A percentile compares a stretch with the other conserved stretches of the same genome.
Conservation (phyloP, 2,329 filamentous ascomycete species). For the Ceratocystis alfenasii region DNA sequence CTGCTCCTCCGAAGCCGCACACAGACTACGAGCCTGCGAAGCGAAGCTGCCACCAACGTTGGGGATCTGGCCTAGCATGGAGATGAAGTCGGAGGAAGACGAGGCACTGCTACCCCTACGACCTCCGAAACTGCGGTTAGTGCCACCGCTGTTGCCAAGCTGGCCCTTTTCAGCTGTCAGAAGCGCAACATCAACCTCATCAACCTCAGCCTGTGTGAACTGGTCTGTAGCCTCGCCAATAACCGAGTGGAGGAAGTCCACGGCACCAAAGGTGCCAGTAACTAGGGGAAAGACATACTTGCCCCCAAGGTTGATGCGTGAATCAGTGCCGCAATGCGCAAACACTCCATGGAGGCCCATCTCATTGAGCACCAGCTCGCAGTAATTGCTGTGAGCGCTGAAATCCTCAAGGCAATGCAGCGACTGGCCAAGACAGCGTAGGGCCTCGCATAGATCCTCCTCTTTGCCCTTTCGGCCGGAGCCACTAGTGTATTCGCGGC, state of each 20-base stretch:
- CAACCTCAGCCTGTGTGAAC: conserved; percentile 73
- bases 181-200: conserved; percentile 64
- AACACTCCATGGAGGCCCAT: conserved; percentile 58
- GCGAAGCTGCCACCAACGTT: conserved; percentile 54
- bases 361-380: conserved; percentile 63
- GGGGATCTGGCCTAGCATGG: conserved; percentile 64
- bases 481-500: conserved; percentile 60
- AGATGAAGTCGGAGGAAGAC: conserved; percentile 50
- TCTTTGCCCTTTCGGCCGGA: conserved; percentile 48
- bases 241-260: conserved; percentile 75
- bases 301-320: conserved; percentile 54
- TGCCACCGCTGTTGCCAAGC: conserved; percentile 27
- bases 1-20: conserved; percentile 50
- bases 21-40: conserved; percentile 51
- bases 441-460: conserved; percentile 66
- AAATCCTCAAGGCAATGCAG: conserved; percentile 70
- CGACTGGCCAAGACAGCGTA: conserved; percentile 63
- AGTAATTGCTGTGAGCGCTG: conserved; percentile 74
- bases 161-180: conserved; percentile 50
- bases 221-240: conserved; percentile 64
- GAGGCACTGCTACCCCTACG: conserved; percentile 30
- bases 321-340: conserved; percentile 55
- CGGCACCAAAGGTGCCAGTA: conserved; percentile 65
- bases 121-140: conserved; percentile 27
- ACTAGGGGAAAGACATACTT: conserved; percentile 56